These are phyloP conservation scores for Quercus wislizeni DNA, from an alignment of 306 rosid species.

Conservation along the genomic window DNA sequence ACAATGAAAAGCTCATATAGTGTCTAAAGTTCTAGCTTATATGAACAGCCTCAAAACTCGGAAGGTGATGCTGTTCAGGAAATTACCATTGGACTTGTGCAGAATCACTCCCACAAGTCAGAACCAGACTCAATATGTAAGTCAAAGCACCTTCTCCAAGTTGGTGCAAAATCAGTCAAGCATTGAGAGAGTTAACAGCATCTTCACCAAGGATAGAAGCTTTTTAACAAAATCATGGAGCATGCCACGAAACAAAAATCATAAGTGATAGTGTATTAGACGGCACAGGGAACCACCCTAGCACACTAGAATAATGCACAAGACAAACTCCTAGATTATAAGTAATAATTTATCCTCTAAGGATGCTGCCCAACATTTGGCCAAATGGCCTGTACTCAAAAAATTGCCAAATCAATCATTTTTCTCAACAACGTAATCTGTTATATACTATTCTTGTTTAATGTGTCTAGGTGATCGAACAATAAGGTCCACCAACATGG, in stretches of 20 bases:
- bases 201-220: background rate
- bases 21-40: background rate
- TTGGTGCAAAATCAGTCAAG: background rate
- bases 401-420: background rate
- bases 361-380: background rate
- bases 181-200: background rate
- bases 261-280: background rate
- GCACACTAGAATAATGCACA: background rate
- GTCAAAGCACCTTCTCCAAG: background rate
- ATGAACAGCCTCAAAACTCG: background rate
- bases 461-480: too few relatives aligned
- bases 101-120: background rate
- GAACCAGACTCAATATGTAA: background rate
- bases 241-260: background rate
- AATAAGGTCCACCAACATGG: too few relatives aligned
- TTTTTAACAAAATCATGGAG: background rate
- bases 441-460: too few relatives aligned
- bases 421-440: background rate
- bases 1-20: background rate
- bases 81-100: background rate
- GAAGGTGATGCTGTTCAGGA: background rate
- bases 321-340: background rate
- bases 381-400: background rate
- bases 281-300: background rate
- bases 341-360: background rate